Base-by-base conservation (phyloP, 176 grass and related monocot species). In the Rhynchospora tenuis region DNA sequence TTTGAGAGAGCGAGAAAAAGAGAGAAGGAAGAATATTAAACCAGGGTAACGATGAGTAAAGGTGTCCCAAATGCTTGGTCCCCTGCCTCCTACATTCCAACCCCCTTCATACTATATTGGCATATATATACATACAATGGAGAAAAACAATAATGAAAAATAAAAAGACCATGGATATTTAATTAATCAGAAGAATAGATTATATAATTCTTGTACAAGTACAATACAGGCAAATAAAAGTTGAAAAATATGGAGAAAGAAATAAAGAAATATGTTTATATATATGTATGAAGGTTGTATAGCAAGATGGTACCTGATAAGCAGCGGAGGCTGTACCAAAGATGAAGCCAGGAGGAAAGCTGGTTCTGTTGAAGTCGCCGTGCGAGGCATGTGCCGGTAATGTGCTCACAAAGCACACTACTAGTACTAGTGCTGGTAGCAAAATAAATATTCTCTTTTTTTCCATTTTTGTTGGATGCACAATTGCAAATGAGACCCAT, bases 61-160 rank as follows among this genome's bases (percentile, higher is more conserved):
- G 42, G 84, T 83, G 62, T 88, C 86, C 86, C 86, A 91, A 43
- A 88, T 91, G 83, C 86, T 88, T 51, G 83, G 89, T 17, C 90
- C 84, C 33, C 76, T 85, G 17, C 90, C 90, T 2, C 84, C 86
- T 50, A 86, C 90, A 22, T 9, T 75, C 13, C 44, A 80, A 12
- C 56, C 90, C 28, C 90, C 90, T 85, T 88, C 90, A 16, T 88
- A 88, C 86, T 88, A 31, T 23, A 84, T 38, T 38, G 17, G 64
- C n/a, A 14, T 45, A n/a, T n/a, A n/a, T n/a, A 38, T 38, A 38
- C 33, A 38, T 63, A 33, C 56, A 56, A 74, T 23, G 48, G 6
- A 14, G 33, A 38, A 64, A 64, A 64, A 64, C 7, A 64, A n/a
- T 17, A 26, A 64, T 2, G 7, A 22, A 26, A 38, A 38, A 38